Evolutionary conservation across 2,329 filamentous ascomycete species (phyloP).

Genomic region (Trichoderma breve): DNA sequence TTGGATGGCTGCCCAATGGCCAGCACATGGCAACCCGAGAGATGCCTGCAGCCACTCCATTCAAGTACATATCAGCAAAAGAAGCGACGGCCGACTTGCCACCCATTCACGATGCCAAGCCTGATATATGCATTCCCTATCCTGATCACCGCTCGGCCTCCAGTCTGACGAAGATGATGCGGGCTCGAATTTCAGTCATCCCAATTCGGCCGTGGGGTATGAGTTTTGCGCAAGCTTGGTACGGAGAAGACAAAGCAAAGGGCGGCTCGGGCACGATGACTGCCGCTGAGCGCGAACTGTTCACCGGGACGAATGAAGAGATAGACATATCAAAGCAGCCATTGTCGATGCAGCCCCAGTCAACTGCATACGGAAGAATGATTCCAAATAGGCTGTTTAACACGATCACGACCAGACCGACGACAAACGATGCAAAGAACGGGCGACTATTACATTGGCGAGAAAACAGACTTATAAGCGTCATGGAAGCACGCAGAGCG

Average conservation of each 20-base stretch:
- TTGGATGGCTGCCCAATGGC: conserved; percentile 62
- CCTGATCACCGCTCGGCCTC: conserved; percentile 65
- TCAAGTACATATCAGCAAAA: conserved; percentile 52
- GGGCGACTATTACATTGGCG: conserved; percentile 63
- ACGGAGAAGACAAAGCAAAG: conserved; percentile 29
- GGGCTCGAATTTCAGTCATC: conserved; percentile 54
- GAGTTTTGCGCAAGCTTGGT: conserved; percentile 49
- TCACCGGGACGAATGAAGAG: conserved; percentile 28
- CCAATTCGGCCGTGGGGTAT: conserved; percentile 58
- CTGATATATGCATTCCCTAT: conserved; percentile 59
- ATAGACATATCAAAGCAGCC: background rate
- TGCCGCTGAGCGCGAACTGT: conserved; percentile 39
- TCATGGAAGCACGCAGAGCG: conserved; percentile 66
- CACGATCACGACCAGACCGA: conserved; percentile 59
- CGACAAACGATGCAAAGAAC: conserved; percentile 52
- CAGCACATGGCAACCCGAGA: conserved; percentile 55
- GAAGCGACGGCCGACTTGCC: conserved; percentile 62
- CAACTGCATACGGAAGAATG: conserved; percentile 53
- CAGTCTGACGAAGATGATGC: conserved; percentile 38
- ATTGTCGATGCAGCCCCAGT: conserved; percentile 37
- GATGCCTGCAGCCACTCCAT: conserved; percentile 50
- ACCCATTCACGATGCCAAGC: conserved; percentile 57
- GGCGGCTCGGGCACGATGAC: conserved; percentile 37
- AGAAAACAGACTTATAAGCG: conserved; percentile 57
- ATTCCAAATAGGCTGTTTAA: conserved; percentile 52